Evolutionary conservation across 83 land plant genomes (phyloP).

Genomic region (Isoetes engelmannii): DNA sequence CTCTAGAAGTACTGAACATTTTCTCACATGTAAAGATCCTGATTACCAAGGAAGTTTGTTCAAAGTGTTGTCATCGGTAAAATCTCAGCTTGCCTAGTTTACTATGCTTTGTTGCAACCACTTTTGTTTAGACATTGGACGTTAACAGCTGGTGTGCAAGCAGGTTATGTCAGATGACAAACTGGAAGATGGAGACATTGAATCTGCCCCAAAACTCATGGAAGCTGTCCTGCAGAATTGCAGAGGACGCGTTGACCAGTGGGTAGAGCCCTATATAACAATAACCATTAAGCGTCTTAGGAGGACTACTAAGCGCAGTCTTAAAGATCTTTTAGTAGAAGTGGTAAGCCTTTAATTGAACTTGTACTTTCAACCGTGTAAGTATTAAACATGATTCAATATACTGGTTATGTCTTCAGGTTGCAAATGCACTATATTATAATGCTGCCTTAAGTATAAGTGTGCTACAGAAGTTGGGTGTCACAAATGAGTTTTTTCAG

Average conservation of each 20-base stretch:
- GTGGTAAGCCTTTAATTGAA: constrained; percentile 48
- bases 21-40: constrained; percentile 89
- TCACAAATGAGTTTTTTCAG: constrained; percentile 62
- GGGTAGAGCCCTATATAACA: constrained; percentile 92
- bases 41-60: constrained; percentile 95
- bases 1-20: constrained; percentile 87
- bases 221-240: constrained; percentile 92
- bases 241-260: constrained; percentile 90
- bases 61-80: constrained; percentile 72
- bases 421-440: constrained; percentile 91
- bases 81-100: constrained; percentile 1
- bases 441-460: constrained; percentile 64
- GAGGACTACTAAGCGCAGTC: constrained; percentile 53
- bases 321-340: constrained; percentile 79
- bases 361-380: background rate
- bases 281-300: constrained; percentile 67
- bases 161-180: constrained; percentile 80
- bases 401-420: constrained; percentile 31
- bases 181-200: constrained; percentile 80
- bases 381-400: no score
- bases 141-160: background rate
- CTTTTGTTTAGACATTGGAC: no score
- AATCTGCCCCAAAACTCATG: constrained; percentile 95
- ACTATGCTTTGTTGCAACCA: no score
- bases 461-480: constrained; percentile 70